Evolutionary conservation across 2,329 filamentous ascomycete species (phyloP).

Genomic region (Sporothrix globosa): DNA sequence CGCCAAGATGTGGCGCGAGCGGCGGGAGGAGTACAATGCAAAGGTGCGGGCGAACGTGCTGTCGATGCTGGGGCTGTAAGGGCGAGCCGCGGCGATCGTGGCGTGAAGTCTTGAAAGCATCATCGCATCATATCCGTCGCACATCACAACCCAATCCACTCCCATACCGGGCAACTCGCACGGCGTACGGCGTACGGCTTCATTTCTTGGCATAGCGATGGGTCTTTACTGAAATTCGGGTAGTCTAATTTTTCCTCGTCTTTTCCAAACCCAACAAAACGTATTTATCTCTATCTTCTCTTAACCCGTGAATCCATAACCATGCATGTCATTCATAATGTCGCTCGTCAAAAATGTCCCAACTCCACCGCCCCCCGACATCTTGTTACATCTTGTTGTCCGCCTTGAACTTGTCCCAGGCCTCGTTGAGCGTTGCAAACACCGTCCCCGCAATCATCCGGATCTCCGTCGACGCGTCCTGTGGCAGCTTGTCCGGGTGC

Average conservation of each 20-base stretch:
- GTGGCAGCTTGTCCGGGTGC: slow-evolving; percentile 88
- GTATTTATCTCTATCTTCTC: not conserved
- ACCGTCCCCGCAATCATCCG: slow-evolving; percentile 67
- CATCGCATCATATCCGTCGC: not conserved
- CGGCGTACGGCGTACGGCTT: slow-evolving; percentile 14
- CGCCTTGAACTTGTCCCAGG: slow-evolving; percentile 72
- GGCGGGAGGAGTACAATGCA: slow-evolving; percentile 79
- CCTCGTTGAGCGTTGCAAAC: slow-evolving; percentile 71
- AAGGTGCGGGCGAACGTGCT: slow-evolving; percentile 82
- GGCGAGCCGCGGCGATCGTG: not conserved
- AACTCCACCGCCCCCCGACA: not conserved
- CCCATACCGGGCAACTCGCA: not conserved
- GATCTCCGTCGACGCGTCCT: slow-evolving; percentile 66
- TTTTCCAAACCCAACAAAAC: not conserved
- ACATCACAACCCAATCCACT: not conserved
- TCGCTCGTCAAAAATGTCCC: not conserved
- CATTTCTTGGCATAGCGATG: slow-evolving; percentile 13
- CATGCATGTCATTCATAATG: not conserved
- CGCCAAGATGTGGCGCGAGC: slow-evolving; percentile 92
- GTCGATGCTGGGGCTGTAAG: slow-evolving; percentile 71
- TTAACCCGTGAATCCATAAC: not conserved
- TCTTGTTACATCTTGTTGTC: slow-evolving; percentile 64
- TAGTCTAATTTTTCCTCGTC: not conserved
- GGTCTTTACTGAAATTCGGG: not conserved
- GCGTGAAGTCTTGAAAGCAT: not conserved